Base-by-base conservation (phyloP, 345 rosid genomes). In the Acer negundo region DNA sequence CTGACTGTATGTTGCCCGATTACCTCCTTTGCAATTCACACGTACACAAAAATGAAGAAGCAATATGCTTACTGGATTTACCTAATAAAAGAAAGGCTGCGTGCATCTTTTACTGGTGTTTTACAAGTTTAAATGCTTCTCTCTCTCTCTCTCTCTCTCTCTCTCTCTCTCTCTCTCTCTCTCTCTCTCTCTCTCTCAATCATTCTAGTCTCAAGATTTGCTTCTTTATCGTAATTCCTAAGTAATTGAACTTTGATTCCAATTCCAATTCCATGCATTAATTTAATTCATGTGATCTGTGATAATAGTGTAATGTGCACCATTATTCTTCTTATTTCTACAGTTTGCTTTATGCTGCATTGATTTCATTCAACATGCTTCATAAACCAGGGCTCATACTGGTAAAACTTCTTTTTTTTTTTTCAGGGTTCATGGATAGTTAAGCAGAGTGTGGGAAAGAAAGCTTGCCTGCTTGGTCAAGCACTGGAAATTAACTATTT, bases 391-490 rank as follows among this genome's bases (percentile, higher is more conserved):
- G 23, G 62, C 31, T 82, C 12, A 24, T 74, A 38, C 59, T 11
- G 51, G 23, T 74, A 0, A 24, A 63, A 28, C 72, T n/a, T n/a
- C 20, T 35, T 56, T 35, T 42, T 42, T 8, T 42, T 83, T 83
- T 65, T 56, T 69, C 88, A 95, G 98, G 98, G 98, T 49, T 93
- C 98, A 5, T 95, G 98, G 98, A 93, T 93, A 86, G 98, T 95
- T 40, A 95, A 92, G 86, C 98, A 93, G 78, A 95, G 98, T 79
- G 98, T 95, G 2, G 98, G 98, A 75, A 95, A 93, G 85, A 95
- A 93, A 85, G 97, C 98, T 46, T 95, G 98, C 84, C 89, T 93
- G 78, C 79, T 92, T 81, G 98, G 98, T 75, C 98, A 95, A 81
- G 98, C 98, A 22, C 90, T 95, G 78, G 94, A 89, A 82, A 89